Conservation (phyloP, 1,139 yeast genomes). For the Suhomyces terraborum region DNA sequence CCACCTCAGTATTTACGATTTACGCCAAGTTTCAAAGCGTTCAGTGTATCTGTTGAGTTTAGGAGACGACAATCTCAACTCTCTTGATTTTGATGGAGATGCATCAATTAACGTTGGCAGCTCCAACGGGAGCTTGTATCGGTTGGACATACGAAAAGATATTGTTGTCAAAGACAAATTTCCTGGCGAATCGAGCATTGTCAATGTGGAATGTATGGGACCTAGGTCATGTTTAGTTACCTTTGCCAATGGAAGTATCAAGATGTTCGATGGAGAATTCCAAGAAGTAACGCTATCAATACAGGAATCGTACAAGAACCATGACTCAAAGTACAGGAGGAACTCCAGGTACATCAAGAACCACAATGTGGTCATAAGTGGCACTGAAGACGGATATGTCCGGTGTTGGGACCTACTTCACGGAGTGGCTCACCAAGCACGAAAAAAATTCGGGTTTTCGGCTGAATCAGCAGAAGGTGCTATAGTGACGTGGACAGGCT, state of each 20-base stretch:
- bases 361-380: constrained; percentile 6
- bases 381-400: constrained; percentile 5
- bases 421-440: constrained; percentile 1
- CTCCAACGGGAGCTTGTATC: constrained; percentile 31
- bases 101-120: constrained; percentile 25
- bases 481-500: constrained; percentile 11
- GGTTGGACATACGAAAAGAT: constrained; percentile 32
- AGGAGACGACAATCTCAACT: constrained; percentile 34
- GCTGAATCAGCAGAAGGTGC: constrained; percentile 1
- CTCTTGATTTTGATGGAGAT: constrained; percentile 20
- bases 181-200: constrained; percentile 10
- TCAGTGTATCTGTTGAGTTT: constrained; percentile 23
- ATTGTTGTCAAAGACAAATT: constrained; percentile 20
- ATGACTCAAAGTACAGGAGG: not conserved
- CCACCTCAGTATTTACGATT: constrained; percentile 24
- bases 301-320: not conserved
- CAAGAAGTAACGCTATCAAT: not conserved
- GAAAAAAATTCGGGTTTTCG: not conserved
- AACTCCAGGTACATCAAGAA: constrained; percentile 6
- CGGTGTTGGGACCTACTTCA: constrained; percentile 4
- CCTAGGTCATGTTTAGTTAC: constrained; percentile 3
- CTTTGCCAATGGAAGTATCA: constrained; percentile 6
- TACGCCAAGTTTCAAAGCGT: constrained; percentile 14
- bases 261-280: constrained; percentile 1
- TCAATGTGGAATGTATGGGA: constrained; percentile 7